Percentiles rank a stretch among this genome's conserved stretches.
Conservation (phyloP, 441 rosid genomes). For the Isatis lusitanica region DNA sequence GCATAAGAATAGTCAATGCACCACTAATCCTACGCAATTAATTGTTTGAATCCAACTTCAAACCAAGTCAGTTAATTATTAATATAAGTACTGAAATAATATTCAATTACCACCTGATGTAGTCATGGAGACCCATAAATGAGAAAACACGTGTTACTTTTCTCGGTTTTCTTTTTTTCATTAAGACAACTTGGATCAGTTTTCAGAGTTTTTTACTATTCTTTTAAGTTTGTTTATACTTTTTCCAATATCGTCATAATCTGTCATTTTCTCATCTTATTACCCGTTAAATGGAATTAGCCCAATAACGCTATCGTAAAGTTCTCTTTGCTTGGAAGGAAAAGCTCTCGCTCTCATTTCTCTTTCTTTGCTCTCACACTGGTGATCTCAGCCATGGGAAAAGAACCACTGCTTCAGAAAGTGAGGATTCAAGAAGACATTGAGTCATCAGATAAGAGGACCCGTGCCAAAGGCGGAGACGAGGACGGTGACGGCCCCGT, state of each 20-base stretch:
- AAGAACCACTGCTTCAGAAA: constrained; percentile 34
- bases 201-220: background rate
- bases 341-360: background rate
- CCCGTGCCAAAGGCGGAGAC: background rate
- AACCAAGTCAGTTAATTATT: background rate
- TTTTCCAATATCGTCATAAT: background rate
- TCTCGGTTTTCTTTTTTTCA: background rate
- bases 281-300: background rate
- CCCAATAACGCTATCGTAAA: background rate
- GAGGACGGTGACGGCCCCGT: constrained; percentile 30
- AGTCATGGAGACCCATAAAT: background rate
- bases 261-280: background rate
- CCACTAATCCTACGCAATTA: background rate
- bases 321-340: background rate
- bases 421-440: constrained; percentile 12
- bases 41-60: background rate
- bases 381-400: constrained; percentile 23
- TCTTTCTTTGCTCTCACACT: background rate
- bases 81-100: background rate
- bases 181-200: background rate
- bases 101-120: background rate
- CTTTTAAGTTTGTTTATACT: background rate
- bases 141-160: background rate
- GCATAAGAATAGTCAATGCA: background rate
- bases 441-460: constrained; percentile 16